Evolutionary conservation across 192 early-diverging fungal species (phyloP), one percentile per base, ranked within the genome.

Genomic region (Neocallimastix lanati): DNA sequence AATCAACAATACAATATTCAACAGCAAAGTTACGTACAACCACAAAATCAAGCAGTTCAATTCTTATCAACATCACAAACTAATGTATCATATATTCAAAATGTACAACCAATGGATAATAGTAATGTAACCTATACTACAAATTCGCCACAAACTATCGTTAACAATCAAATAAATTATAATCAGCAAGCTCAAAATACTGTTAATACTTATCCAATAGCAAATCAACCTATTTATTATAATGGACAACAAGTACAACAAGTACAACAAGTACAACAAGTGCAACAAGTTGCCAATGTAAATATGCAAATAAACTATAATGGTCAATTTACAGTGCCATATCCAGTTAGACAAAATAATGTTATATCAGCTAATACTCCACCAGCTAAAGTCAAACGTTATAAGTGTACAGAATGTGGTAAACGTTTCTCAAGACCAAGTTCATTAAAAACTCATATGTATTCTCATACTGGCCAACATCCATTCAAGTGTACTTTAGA

Each of bases 391-490:
- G 77, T n/a, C 35, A 87, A 87, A 78, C 84, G 86, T 78, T 92
- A 91, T 80, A 83, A 85, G 78, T 93, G 92, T 76, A 81, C 84
- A 21, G 84, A 83, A 29, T 94, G 93, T 78, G 50, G 81, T 28
- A 94, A 93, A 76, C 78, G 79, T 21, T 94, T 94, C 76, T 87
- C 91, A 4, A 87, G 93, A 29, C 93, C 93, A 0, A 91, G 90
- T 12, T 90, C 92, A 0, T 80, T 93, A 5, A 82, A 87, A 4
- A 91, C 91, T 29, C 93, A 93, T 80, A 90, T 88, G 27, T 88
- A 88, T 80, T 91, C 92, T 0, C 93, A 94, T 76, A 93, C 93
- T 9, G 92, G 92, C 1, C 92, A 94, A 80, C 91, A 91, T 76
- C 93, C 93, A 1, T 88, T 91, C 82, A 84, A 87, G 28, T 94